Base-by-base conservation (phyloP, 148 eudicot genomes). In the Camellia sinensis region DNA sequence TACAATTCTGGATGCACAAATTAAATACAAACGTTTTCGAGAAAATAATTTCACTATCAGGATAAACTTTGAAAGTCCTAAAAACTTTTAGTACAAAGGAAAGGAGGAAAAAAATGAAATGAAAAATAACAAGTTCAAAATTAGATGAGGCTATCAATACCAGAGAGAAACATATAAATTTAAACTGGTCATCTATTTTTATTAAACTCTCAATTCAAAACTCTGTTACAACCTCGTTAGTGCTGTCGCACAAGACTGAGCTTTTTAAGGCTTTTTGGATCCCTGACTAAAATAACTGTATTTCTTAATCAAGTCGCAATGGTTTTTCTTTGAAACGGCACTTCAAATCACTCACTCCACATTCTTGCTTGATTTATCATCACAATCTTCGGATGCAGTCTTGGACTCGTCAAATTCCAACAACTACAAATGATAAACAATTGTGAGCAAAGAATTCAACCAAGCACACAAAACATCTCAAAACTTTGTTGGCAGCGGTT, bases 321-420 rank as follows among this genome's bases (percentile, higher is more conserved):
- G 14, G 11, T 19, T 29, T 41, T 18, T 8, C 57, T 4, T 40
- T 9, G 29, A 37, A 14, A 29, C 1, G 6, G 40, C 19, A 21
- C 60, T 59, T 43, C 74, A 67, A 59, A 80, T 86, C 84, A 91
- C 76, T 90, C 84, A 92, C 76, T 90, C 94, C 79, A 59, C 96
- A 84, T 94, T 94, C 88, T 91, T 92, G 88, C 79, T 85, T 7
- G 81, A 43, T 41, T 87, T 82, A 13, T 67, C 84, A 29, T 29
- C 37, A n/a, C n/a, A n/a, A n/a, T n/a, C 29, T 29, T 29, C 1
- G 1, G 29, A 29, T 29, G 29, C 29, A 29, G 29, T 29, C 29
- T 29, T 29, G 0, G 29, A 29, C 0, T 29, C 29, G 29, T 29
- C 29, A 29, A 29, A 29, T 29, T 29, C 29, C 29, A 29, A 29